Conservation (phyloP, 2,329 filamentous ascomycete genomes). For the Mariannaea elegans region DNA sequence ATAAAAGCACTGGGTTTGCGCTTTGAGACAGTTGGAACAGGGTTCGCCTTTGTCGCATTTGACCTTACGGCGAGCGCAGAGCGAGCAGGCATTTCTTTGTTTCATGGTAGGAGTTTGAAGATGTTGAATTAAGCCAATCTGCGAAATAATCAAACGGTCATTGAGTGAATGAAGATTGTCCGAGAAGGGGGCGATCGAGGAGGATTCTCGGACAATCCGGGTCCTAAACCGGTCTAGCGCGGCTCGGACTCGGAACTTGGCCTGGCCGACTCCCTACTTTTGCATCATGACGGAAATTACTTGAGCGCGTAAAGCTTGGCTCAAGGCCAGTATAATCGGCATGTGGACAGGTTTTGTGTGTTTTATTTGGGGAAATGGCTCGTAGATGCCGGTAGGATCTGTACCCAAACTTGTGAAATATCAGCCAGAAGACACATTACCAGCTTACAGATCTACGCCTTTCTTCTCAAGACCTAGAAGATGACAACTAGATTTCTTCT, state of each 20-base stretch:
- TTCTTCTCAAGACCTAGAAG: too few relatives aligned
- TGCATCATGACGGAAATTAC: background rate
- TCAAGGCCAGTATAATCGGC: too few relatives aligned
- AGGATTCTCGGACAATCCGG: background rate
- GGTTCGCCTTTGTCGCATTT: conserved; percentile 52
- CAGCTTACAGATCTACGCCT: too few relatives aligned
- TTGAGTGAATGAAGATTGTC: background rate
- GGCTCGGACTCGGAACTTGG: background rate
- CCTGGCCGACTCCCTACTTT: background rate
- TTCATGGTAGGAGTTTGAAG: background rate
- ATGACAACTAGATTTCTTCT: too few relatives aligned
- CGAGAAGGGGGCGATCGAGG: background rate
- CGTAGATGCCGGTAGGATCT: too few relatives aligned
- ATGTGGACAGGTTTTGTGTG: too few relatives aligned
- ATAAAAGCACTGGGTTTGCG: conserved; percentile 40
- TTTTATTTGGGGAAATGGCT: too few relatives aligned
- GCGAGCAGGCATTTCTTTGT: conserved; percentile 30
- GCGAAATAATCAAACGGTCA: background rate
- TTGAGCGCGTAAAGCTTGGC: too few relatives aligned
- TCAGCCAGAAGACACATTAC: too few relatives aligned
- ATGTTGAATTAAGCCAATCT: background rate
- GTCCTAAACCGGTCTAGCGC: background rate
- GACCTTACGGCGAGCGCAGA: conserved; percentile 35
- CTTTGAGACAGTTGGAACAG: conserved; percentile 55
- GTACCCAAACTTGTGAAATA: too few relatives aligned